A percentile compares a stretch with the other conserved stretches of the same genome.
phyloP scores from a whole-genome alignment of 768 basidiomycete genomes.

The Hemileccinum impolitum region DNA sequence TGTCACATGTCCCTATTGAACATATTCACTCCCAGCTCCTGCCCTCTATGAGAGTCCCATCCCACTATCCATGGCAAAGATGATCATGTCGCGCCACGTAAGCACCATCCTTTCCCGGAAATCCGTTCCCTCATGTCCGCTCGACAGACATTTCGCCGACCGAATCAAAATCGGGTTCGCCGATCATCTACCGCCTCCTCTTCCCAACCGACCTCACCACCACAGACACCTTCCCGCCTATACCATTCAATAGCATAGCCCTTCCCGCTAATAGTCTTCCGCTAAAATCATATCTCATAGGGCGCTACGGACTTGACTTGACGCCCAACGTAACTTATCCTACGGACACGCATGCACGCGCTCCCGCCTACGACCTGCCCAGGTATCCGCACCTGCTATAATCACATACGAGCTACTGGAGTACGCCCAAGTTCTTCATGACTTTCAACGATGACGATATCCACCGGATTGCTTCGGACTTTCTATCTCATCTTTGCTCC shows the following conservation, averaged over 20 bases:
- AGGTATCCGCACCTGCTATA: constrained; percentile 24
- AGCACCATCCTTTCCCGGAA: constrained; percentile 13
- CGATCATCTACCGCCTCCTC: constrained; percentile 18
- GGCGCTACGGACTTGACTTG: constrained; percentile 10
- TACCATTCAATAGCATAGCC: constrained; percentile 34
- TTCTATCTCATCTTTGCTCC: constrained; percentile 20
- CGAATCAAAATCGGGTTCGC: constrained; percentile 27
- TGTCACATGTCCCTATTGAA: background rate
- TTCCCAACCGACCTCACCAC: constrained; percentile 23
- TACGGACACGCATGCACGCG: constrained; percentile 20
- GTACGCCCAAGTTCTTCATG: constrained; percentile 17
- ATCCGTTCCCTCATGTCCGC: background rate
- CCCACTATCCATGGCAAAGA: constrained; percentile 49
- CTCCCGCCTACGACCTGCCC: constrained; percentile 15
- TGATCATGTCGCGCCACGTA: constrained; percentile 53
- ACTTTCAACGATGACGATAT: constrained; percentile 26
- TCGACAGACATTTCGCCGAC: constrained; percentile 33
- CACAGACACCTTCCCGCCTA: constrained; percentile 33
- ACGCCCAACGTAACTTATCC: constrained; percentile 27
- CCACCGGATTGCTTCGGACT: constrained; percentile 17
- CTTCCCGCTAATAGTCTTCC: constrained; percentile 12
- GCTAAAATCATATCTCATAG: constrained; percentile 15
- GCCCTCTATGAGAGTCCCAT: constrained; percentile 41
- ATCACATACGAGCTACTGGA: constrained; percentile 25
- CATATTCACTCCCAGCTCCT: constrained; percentile 31